Evolutionary conservation across 1,284 basidiomycete genomes (phyloP), one percentile per base, ranked within the genome.

Genomic region (Mycena citricolor): DNA sequence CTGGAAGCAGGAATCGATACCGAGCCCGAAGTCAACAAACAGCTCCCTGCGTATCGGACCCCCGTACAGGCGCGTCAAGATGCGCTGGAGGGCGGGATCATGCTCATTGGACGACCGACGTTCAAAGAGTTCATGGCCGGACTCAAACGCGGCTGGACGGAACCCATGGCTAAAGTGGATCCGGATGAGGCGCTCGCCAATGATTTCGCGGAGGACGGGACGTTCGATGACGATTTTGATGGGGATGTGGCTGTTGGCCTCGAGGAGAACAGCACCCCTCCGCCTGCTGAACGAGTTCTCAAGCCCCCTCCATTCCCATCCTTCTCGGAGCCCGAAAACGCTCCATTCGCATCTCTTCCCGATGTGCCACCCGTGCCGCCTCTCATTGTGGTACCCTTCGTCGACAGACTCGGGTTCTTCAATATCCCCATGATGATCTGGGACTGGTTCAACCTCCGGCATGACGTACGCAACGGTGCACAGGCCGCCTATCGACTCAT

Each of bases 81-180:
- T 25, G 84, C 87, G 56, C 69, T 92, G 10, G 81, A 86, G 20
- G 93, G 93, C 4, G 94, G 93, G 1, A 76, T 85, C 31, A 73
- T 98, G 42, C 71, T 99, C 42, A 67, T 98, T n/a, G 97, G 97
- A 6, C 79, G 95, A 44, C 85, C 90, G 25, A 89, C 92, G 1
- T 78, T 94, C 64, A 99, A 98, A 68, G 95, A 99, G 69, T 98
- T 91, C 66, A 81, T 97, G 73, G 78, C 83, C 48, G 95, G 94
- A 1, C 62, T 98, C 40, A 79, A 79, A 57, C 74, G 79, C 39
- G 95, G 97, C 0, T 99, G 91, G 90, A 80, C 81, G n/a, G 81
- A 83, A 34, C 72, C 80, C 2, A 66, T 92, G 17, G 76, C 81
- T 37, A 73, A 77, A 31, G 73, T 87, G 46, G 87, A 92, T 61